Base-by-base conservation (phyloP, 768 basidiomycete species). In the Tricholoma bakamatsutake region DNA sequence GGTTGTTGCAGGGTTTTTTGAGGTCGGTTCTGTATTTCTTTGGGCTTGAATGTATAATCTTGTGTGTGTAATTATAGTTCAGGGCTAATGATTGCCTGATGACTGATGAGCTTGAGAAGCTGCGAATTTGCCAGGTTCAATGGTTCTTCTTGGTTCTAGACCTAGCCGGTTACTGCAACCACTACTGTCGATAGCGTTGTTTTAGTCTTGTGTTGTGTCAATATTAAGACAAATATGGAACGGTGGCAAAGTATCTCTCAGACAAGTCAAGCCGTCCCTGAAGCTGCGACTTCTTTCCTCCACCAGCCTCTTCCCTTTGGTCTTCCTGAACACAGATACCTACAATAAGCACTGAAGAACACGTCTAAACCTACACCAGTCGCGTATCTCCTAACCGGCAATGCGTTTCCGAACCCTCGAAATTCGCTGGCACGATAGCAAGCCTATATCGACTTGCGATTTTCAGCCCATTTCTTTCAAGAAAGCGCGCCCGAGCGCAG, bases 361-460 rank as follows among this genome's bases (percentile, higher is more conserved):
- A 63, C 62, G 57, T 59, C 52, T 50, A 42, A 30, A 45, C 28
- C 3, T 17, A 30, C 49, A 18, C 51, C 50, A 55, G 58, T 64
- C 62, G 61, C 62, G 64, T 64, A 50, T 13, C 33, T 42, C 15
- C 10, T 27, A 21, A 21, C 42, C 12, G 49, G 56, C 53, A 66
- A 94, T 94, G 91, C 86, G 90, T 58, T 90, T 89, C 69, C 82
- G 89, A 57, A 93, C 92, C 3, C 82, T 95, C 45, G 93, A 95
- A 75, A 97, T 97, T 66, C 82, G 94, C 60, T 97, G 93, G 93
- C 93, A 97, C 78, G 93, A 94, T 76, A 85, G 81, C 69, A 92
- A 92, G 66, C 93, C 93, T 45, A 95, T 99, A 71, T 95, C 93
- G 43, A 91, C 93, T 13, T 93, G 91, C 70, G 97, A 99, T 77